Evolutionary conservation across 805 yeast species (phyloP).

Genomic region (Candida coleopterorum): DNA sequence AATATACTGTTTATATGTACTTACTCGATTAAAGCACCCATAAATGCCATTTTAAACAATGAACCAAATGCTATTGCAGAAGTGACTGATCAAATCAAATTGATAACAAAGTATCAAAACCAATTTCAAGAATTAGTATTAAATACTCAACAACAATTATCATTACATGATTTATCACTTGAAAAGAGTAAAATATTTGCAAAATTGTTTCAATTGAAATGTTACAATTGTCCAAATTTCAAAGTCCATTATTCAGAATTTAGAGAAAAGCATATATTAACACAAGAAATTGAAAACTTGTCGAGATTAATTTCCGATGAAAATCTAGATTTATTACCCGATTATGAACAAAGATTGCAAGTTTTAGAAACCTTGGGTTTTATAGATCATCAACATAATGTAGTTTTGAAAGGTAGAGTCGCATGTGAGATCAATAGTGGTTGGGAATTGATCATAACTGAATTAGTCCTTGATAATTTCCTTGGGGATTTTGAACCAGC

Average conservation of each 20-base stretch:
- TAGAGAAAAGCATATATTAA: constrained; percentile 42
- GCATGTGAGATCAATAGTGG: constrained; percentile 92
- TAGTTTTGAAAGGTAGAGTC: constrained; percentile 83
- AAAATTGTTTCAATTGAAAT: constrained; percentile 21
- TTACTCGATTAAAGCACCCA: constrained; percentile 27
- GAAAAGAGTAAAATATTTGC: constrained; percentile 31
- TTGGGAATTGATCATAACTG: constrained; percentile 86
- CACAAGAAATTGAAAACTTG: constrained; percentile 48
- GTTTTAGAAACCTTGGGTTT: constrained; percentile 78
- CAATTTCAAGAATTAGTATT: constrained; percentile 44
- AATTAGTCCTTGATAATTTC: constrained; percentile 84
- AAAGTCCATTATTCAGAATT: constrained; percentile 40
- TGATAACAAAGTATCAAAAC: constrained; percentile 32
- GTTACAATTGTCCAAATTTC: constrained; percentile 40
- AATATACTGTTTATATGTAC: constrained; percentile 42
- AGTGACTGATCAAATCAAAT: constrained; percentile 30
- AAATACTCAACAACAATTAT: constrained; percentile 24
- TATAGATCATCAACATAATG: constrained; percentile 72
- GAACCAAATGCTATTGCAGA: constrained; percentile 29
- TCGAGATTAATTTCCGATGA: constrained; percentile 74
- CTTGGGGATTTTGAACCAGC: constrained; percentile 91
- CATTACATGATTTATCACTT: constrained; percentile 32
- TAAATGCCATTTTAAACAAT: constrained; percentile 34
- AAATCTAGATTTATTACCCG: constrained; percentile 85
- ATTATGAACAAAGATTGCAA: constrained; percentile 81